A percentile compares a stretch with the other conserved stretches of the same genome.
These are phyloP conservation scores for Penicillium alfredii DNA, from an alignment of 495 filamentous ascomycete genomes.

Conservation along the genomic window DNA sequence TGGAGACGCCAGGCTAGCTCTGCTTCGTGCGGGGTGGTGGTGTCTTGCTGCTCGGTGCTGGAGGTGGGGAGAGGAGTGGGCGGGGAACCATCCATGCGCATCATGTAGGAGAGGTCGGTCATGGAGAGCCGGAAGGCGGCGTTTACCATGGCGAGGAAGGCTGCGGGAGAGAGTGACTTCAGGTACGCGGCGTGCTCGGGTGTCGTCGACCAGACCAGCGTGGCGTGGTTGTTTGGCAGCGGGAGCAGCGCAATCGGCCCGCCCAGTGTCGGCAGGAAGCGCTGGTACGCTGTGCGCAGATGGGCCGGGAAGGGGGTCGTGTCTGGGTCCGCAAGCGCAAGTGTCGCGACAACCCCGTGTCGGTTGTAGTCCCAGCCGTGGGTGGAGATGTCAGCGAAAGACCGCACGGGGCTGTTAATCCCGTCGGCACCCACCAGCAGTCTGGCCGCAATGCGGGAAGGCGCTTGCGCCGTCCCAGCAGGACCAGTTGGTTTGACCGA, in stretches of 20 bases:
- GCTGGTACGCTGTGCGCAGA: conserved; percentile 78
- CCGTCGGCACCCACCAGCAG: conserved; percentile 92
- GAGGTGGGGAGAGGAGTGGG: no score
- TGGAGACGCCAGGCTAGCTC: conserved; percentile 78
- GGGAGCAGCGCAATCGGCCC: conserved; percentile 89
- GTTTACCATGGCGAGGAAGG: conserved; percentile 86
- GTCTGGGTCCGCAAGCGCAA: conserved; percentile 56
- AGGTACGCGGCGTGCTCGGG: conserved; percentile 70
- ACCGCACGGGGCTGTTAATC: conserved; percentile 86
- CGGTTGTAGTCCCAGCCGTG: conserved; percentile 90
- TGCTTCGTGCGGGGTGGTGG: conserved; percentile 46
- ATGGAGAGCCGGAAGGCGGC: conserved; percentile 80
- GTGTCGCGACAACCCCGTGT: conserved; percentile 85
- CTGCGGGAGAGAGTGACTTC: conserved; percentile 61
- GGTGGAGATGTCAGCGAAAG: conserved; percentile 78
- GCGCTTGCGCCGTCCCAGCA: conserved; percentile 27
- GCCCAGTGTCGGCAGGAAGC: conserved; percentile 74
- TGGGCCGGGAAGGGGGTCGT: conserved; percentile 26
- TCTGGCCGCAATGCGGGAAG: conserved; percentile 60
- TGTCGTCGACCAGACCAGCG: conserved; percentile 90
- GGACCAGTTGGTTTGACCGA: conserved; percentile 46
- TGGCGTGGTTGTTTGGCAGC: conserved; percentile 72
- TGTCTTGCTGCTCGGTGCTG: no score
- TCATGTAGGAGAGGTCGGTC: conserved; percentile 75
- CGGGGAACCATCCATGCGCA: conserved; percentile 47